A percentile compares a stretch with the other conserved stretches of the same genome.
Conservation (phyloP, 2,329 filamentous ascomycete species). For the Alternaria novae-zelandiae region DNA sequence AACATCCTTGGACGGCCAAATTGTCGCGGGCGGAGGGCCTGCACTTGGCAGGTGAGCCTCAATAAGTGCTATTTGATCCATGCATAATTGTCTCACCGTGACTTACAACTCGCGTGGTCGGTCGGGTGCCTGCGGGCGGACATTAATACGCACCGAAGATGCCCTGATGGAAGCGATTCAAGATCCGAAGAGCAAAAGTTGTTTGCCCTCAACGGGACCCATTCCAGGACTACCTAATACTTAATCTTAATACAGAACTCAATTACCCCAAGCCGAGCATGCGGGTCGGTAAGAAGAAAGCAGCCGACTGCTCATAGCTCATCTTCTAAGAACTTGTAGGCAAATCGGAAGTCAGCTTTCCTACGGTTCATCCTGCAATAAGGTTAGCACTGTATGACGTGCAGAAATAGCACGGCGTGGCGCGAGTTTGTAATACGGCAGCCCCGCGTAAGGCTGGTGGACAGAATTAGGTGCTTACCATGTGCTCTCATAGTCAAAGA, state of each 20-base stretch:
- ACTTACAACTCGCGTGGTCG: slow-evolving; percentile 6
- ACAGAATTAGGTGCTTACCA: slow-evolving; percentile 65
- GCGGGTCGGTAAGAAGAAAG: slow-evolving; percentile 3
- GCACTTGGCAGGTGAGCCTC: slow-evolving; percentile 19
- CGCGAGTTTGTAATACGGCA: slow-evolving; percentile 6
- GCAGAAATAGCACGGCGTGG: slow-evolving; percentile 7
- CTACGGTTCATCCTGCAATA: slow-evolving; percentile 91
- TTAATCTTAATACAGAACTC: slow-evolving; percentile 41
- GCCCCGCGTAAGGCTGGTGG: slow-evolving; percentile 2
- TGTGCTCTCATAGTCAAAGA: slow-evolving; percentile 99
- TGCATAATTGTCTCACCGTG: slow-evolving; percentile 23
- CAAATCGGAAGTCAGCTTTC: slow-evolving; percentile 98
- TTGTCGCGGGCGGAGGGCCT: slow-evolving; percentile 4
- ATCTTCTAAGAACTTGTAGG: slow-evolving; percentile 96
- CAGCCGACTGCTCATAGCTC: slow-evolving; percentile 65
- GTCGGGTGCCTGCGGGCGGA: neutral
- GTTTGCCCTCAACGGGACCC: slow-evolving; percentile 25
- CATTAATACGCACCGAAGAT: slow-evolving; percentile 6
- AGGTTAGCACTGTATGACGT: slow-evolving; percentile 32
- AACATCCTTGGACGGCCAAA: slow-evolving; percentile 8
- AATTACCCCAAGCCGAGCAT: slow-evolving; percentile 17
- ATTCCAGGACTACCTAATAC: slow-evolving; percentile 45
- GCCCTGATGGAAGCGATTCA: slow-evolving; percentile 1
- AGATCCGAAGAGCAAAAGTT: slow-evolving; percentile 26
- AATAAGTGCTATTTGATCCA: slow-evolving; percentile 13